Evolutionary conservation across 2,329 filamentous ascomycete genomes (phyloP).

Genomic region (Hypoxylon sp.): DNA sequence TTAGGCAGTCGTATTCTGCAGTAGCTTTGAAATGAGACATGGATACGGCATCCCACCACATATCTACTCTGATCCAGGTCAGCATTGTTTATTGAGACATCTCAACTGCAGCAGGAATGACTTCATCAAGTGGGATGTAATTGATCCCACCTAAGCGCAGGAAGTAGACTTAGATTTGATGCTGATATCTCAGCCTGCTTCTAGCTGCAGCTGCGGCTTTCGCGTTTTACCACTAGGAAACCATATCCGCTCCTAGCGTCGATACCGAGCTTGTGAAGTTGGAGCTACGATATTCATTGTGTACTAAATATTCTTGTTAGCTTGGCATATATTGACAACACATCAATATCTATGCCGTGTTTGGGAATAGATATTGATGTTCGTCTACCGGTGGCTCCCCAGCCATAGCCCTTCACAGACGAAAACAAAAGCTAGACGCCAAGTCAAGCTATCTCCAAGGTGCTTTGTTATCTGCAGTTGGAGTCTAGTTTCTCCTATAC

Average conservation of each 20-base stretch:
- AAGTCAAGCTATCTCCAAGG: conserved; percentile 19
- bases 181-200: background rate
- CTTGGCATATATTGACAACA: conserved; percentile 1
- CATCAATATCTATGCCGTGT: conserved; percentile 3
- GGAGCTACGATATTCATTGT: conserved; percentile 1
- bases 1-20: conserved; percentile 14
- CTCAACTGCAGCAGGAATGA: conserved; percentile 3
- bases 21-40: conserved; percentile 1
- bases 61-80: conserved; percentile 4
- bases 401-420: conserved; percentile 3
- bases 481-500: conserved; percentile 6
- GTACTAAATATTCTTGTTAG: conserved; percentile 1
- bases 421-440: conserved; percentile 17
- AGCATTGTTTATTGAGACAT: conserved; percentile 10
- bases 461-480: conserved; percentile 7
- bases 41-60: conserved; percentile 1
- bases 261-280: conserved; percentile 4
- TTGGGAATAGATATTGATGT: conserved; percentile 5
- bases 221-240: conserved; percentile 3
- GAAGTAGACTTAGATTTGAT: conserved; percentile 1
- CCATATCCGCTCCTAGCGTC: conserved; percentile 1
- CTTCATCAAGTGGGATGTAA: conserved; percentile 10
- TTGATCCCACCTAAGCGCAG: conserved; percentile 7
- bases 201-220: background rate
- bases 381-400: conserved; percentile 2